Conservation (phyloP, 257 asterid genomes). For the Solanum chaucha region DNA sequence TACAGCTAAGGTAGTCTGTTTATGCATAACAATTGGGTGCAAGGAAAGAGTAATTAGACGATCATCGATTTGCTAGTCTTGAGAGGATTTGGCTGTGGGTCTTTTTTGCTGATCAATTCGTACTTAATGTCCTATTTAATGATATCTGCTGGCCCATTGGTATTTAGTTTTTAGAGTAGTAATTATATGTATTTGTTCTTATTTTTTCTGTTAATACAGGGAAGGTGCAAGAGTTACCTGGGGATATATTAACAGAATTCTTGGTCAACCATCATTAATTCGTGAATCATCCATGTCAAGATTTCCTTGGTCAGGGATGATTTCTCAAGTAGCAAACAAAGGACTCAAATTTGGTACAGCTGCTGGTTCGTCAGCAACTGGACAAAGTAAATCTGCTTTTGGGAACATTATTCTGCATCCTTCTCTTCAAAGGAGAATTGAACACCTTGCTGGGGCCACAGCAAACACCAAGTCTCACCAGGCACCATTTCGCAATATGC, state of each 20-base stretch:
- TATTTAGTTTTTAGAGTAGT: not conserved
- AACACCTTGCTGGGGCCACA: constrained; percentile 92
- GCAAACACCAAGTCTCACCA: constrained; percentile 85
- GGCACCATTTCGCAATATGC: constrained; percentile 98
- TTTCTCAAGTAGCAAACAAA: constrained; percentile 50
- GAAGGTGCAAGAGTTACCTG: constrained; percentile 94
- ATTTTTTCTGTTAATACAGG: constrained; percentile 32
- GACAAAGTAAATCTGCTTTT: constrained; percentile 49
- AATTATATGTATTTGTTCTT: not conserved
- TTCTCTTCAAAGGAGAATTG: constrained; percentile 74
- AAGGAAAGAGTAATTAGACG: not conserved
- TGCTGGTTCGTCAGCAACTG: constrained; percentile 32
- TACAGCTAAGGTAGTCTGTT: not conserved
- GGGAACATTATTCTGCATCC: constrained; percentile 76
- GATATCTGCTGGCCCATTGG: not conserved
- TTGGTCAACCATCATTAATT: constrained; percentile 97
- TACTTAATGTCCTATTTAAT: not conserved
- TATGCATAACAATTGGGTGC: not conserved
- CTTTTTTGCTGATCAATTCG: not conserved
- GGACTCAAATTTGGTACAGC: constrained; percentile 33
- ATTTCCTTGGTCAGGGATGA: constrained; percentile 81
- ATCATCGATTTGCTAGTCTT: not conserved
- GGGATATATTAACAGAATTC: constrained; percentile 92
- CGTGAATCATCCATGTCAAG: constrained; percentile 92
- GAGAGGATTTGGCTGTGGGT: not conserved